phyloP scores from a whole-genome alignment of 108 stramenopile genomes.

The Cyclotella atomus region DNA sequence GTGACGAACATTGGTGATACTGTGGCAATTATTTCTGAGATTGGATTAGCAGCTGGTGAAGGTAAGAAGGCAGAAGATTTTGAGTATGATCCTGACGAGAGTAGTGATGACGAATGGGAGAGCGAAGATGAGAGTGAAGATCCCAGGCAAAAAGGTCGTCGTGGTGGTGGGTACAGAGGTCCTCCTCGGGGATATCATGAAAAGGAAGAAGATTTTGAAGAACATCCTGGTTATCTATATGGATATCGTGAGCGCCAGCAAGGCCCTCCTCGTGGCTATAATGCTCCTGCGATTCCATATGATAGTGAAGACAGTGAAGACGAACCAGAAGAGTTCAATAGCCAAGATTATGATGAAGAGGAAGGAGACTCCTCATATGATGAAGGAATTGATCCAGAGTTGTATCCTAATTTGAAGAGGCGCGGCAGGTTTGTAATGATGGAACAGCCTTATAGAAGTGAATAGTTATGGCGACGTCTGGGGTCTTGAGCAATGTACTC shows the following conservation, averaged over 20 bases:
- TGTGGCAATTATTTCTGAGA: constrained; percentile 36
- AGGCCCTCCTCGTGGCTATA: background rate
- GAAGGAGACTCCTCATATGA: background rate
- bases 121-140: constrained; percentile 7
- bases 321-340: background rate
- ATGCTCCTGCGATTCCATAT: background rate
- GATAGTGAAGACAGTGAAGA: constrained; percentile 2
- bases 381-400: background rate
- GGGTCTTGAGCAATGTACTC: no score
- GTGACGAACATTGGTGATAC: constrained; percentile 52
- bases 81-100: constrained; percentile 29
- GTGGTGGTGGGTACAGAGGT: background rate
- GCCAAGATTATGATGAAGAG: background rate
- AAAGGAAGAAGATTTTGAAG: background rate
- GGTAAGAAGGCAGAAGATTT: constrained; percentile 45
- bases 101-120: constrained; percentile 26
- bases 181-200: background rate
- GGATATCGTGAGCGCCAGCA: background rate
- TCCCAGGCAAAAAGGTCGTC: background rate
- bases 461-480: no score
- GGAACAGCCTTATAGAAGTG: background rate
- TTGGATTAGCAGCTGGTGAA: constrained; percentile 42
- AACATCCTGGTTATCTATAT: background rate
- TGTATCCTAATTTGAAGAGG: background rate
- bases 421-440: background rate